Conservation (phyloP, 1,139 yeast genomes). For the Protomyces inundatus region DNA sequence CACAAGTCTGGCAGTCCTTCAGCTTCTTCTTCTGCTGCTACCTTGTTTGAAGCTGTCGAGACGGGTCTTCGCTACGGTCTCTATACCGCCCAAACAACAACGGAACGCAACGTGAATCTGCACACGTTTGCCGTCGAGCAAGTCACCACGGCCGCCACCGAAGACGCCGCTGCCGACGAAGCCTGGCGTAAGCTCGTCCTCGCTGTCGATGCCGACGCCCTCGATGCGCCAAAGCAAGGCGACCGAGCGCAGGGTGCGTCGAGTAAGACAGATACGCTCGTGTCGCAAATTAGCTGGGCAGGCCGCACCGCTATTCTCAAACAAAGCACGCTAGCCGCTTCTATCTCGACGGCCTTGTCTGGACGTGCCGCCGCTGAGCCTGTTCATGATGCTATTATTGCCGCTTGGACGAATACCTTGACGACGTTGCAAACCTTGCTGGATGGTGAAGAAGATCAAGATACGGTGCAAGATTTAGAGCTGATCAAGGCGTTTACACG, state of each 20-base stretch:
- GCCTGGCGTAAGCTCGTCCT: slow-evolving; percentile 8
- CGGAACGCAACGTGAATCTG: slow-evolving; percentile 9
- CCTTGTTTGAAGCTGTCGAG: slow-evolving; percentile 16
- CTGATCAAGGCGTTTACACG: slow-evolving; percentile 11
- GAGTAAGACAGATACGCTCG: not conserved
- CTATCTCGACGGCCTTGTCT: slow-evolving; percentile 15
- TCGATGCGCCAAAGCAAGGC: not conserved
- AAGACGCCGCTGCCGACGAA: not conserved
- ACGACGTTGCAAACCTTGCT: not conserved
- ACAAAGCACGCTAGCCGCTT: slow-evolving; percentile 2
- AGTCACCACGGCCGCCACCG: not conserved
- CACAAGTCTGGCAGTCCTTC: not conserved
- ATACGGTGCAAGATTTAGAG: slow-evolving; percentile 9
- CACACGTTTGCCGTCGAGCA: slow-evolving; percentile 17
- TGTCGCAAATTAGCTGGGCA: slow-evolving; percentile 22
- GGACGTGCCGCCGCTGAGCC: slow-evolving; percentile 6
- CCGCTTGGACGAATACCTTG: slow-evolving; percentile 8
- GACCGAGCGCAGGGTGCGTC: not conserved
- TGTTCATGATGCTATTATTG: not conserved
- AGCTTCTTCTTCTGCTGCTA: not conserved
- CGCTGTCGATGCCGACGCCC: not conserved
- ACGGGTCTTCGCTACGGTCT: slow-evolving; percentile 11
- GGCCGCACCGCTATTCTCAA: slow-evolving; percentile 4
- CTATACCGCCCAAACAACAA: slow-evolving; percentile 3
- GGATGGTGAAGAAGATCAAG: slow-evolving; percentile 19